phyloP scores from a whole-genome alignment of 2,329 filamentous ascomycete genomes.

The Colletotrichum sp. region DNA sequence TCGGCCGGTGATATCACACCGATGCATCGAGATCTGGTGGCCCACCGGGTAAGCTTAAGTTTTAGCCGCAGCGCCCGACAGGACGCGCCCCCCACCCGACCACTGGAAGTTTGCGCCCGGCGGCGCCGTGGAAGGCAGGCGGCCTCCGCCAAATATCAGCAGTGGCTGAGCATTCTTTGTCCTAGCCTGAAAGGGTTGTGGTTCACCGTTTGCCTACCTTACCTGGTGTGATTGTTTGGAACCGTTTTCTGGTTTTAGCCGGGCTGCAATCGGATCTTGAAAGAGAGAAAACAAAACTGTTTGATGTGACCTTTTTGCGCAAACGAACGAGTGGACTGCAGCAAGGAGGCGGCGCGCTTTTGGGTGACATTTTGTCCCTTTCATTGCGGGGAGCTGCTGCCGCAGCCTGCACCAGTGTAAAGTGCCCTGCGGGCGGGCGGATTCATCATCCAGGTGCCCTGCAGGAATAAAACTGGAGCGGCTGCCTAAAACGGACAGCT shows the following conservation, averaged over 20 bases:
- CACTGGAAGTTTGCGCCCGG: slow-evolving; percentile 5
- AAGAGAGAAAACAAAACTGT: not conserved
- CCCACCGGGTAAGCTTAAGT: slow-evolving; percentile 19
- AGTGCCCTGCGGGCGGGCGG: not conserved
- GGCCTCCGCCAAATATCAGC: not conserved
- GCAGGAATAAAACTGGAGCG: not conserved
- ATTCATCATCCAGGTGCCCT: not conserved
- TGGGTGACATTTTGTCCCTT: not conserved
- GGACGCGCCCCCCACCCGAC: not conserved
- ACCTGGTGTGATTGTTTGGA: not conserved
- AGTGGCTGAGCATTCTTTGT: slow-evolving; percentile 1
- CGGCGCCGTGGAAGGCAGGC: not conserved
- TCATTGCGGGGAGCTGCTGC: not conserved
- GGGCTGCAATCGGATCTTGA: not conserved
- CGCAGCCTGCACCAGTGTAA: not conserved
- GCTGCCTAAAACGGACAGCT: slow-evolving; percentile 13
- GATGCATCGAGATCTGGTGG: not conserved
- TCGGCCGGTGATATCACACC: not conserved
- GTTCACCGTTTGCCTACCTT: not conserved
- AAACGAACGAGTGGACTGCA: not conserved
- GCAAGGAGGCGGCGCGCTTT: not conserved
- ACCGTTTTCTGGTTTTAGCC: not conserved
- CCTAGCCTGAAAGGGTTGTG: not conserved
- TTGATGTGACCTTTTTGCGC: not conserved
- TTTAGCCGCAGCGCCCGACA: slow-evolving; percentile 3